Evolutionary conservation across 495 filamentous ascomycete species (phyloP).

Genomic region (Trichoderma asperelloides): DNA sequence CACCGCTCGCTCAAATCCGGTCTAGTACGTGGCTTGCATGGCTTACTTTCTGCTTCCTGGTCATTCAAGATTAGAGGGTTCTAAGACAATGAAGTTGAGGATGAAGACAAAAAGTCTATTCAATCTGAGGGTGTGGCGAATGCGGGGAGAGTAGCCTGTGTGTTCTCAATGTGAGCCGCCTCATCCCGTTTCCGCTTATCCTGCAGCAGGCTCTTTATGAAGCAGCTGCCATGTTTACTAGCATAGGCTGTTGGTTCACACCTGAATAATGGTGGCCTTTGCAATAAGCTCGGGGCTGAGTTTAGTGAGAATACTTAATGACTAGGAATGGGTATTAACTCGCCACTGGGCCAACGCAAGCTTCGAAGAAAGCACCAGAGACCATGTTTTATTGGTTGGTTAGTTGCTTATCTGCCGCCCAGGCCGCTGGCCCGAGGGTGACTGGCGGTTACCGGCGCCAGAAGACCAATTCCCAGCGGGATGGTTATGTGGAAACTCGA

Average conservation of each 20-base stretch:
- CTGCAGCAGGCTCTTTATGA: neutral
- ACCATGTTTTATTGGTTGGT: neutral
- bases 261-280: neutral
- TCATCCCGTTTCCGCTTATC: neutral
- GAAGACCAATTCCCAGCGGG: neutral
- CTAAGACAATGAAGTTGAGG: neutral
- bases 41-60: neutral
- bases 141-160: neutral
- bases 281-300: neutral
- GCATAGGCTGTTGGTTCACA: neutral
- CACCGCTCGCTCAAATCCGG: neutral
- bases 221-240: neutral
- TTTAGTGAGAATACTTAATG: neutral
- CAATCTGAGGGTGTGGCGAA: neutral
- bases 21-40: neutral
- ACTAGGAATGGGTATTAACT: neutral
- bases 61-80: neutral
- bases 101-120: slow-evolving; percentile 1
- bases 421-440: neutral
- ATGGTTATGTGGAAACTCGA: neutral
- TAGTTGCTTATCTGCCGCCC: neutral
- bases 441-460: neutral
- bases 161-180: neutral
- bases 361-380: neutral
- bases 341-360: neutral